Evolutionary conservation across 208 protist species (phyloP).

Genomic region (Angomonas ambiguus): DNA sequence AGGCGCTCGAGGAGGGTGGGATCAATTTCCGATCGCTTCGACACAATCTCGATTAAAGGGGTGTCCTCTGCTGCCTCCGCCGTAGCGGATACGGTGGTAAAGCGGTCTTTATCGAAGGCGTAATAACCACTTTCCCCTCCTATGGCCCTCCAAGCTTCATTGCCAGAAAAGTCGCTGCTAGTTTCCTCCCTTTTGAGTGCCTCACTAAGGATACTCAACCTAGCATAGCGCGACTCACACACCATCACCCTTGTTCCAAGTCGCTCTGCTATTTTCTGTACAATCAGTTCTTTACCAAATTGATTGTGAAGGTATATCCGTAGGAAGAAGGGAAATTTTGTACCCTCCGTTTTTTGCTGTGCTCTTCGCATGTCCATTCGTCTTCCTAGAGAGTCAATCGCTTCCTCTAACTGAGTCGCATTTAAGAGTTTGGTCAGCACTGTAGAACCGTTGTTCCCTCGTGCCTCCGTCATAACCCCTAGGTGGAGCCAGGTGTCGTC

Average conservation of each 20-base stretch:
- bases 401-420: conserved; percentile 47
- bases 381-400: conserved; percentile 60
- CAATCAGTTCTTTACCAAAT: conserved; percentile 71
- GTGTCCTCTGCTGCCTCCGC: neutral
- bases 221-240: conserved; percentile 45
- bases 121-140: conserved; percentile 32
- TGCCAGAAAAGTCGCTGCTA: neutral
- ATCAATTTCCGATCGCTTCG: conserved; percentile 49
- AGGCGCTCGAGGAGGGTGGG: conserved; percentile 33
- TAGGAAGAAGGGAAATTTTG: conserved; percentile 14
- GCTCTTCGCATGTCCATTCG: conserved; percentile 40
- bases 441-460: conserved; percentile 16
- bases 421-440: conserved; percentile 66
- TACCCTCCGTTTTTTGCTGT: conserved; percentile 5
- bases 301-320: conserved; percentile 80
- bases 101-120: conserved; percentile 26
- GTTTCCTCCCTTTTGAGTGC: conserved; percentile 22
- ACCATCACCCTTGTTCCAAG: conserved; percentile 53
- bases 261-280: conserved; percentile 51
- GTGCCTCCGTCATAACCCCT: conserved; percentile 9
- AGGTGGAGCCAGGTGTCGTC: conserved; percentile 85
- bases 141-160: conserved; percentile 16
- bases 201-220: conserved; percentile 32
- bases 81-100: conserved; percentile 24
- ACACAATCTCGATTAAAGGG: too few species aligned